phyloP scores from a whole-genome alignment of 2,329 filamentous ascomycete genomes.

The Alternaria infectoria region DNA sequence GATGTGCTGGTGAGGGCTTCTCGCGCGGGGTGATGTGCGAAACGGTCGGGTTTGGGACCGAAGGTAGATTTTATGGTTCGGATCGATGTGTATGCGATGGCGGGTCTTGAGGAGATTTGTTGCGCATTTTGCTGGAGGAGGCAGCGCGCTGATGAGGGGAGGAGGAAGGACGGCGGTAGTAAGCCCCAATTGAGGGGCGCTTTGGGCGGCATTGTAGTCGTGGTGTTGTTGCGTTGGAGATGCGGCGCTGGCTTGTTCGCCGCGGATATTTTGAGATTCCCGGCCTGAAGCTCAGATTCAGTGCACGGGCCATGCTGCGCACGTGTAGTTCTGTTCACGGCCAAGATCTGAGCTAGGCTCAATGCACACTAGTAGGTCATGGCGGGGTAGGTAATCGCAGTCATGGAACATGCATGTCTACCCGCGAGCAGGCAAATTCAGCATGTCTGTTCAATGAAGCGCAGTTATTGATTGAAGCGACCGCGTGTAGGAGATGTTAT shows the following conservation, averaged over 20 bases:
- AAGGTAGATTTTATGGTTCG: conserved; percentile 64
- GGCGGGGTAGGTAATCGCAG: background rate
- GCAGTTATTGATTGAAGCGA: background rate
- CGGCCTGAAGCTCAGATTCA: background rate
- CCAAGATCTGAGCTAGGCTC: background rate
- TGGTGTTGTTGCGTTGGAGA: conserved; percentile 11
- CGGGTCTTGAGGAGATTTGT: conserved; percentile 11
- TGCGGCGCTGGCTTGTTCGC: conserved; percentile 10
- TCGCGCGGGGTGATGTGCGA: conserved; percentile 59
- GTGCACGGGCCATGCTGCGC: conserved; percentile 7
- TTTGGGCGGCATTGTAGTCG: conserved; percentile 42
- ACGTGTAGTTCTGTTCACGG: conserved; percentile 11
- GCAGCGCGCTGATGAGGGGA: conserved; percentile 36
- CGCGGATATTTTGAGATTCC: conserved; percentile 30
- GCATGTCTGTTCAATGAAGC: background rate
- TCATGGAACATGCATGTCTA: background rate
- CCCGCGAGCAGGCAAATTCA: background rate
- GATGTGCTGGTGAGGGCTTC: conserved; percentile 62
- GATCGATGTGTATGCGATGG: conserved; percentile 30
- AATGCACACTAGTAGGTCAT: background rate
- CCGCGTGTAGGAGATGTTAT: background rate
- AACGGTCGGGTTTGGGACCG: conserved; percentile 57
- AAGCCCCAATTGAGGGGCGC: conserved; percentile 43
- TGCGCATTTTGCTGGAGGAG: conserved; percentile 27
- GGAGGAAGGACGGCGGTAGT: conserved; percentile 34